Base-by-base conservation (phyloP, 306 rosid genomes). In the Cicer bijugum region DNA sequence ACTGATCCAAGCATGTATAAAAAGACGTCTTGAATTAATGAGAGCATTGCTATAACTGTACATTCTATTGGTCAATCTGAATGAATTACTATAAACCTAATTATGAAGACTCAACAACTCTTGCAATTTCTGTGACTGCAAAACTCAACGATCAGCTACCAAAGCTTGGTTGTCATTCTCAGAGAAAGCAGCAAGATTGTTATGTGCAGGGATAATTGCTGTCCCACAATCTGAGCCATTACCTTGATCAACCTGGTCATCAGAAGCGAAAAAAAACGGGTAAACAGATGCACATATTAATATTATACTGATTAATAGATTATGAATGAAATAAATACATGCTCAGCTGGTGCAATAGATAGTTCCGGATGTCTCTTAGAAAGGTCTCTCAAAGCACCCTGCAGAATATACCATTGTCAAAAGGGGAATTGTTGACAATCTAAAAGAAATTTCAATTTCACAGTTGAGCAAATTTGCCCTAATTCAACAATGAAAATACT, bases 331-430 rank as follows among this genome's bases (percentile, higher is more conserved):
- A 47, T 63, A 64, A 75, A 78, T 66, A 89, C 97, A 84, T 85
- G 96, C 76, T 82, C 84, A 15, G 65, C 81, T n/a, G 66, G 81
- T 66, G 70, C 64, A 68, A 61, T 64, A 75, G 89, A 12, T 52
- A 75, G 84, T 78, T 91, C 96, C 12, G 76, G 97, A 44, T 65
- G 81, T 82, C 83, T 91, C 86, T 89, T 91, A 12, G 98, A 84
- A 69, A 89, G 89, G 48, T 91, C 97, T 79, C 93, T 91, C 84
- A 91, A 80, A 74, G 87, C 81, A 63, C 98, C 97, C 97, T 93
- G 85, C 81, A 86, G 69, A 74, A 71, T 66, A 66, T 67, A 52
- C 46, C 76, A 72, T 62, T 7, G 68, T 70, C 46, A 79, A 69
- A 56, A 61, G 8, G 61, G 45, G 52, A 72, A 73, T 58, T 47